Percentiles rank a stretch among this genome's conserved stretches.
These are phyloP conservation scores for Mucor irregularis DNA, from an alignment of 371 early-diverging fungal species.

Conservation along the genomic window DNA sequence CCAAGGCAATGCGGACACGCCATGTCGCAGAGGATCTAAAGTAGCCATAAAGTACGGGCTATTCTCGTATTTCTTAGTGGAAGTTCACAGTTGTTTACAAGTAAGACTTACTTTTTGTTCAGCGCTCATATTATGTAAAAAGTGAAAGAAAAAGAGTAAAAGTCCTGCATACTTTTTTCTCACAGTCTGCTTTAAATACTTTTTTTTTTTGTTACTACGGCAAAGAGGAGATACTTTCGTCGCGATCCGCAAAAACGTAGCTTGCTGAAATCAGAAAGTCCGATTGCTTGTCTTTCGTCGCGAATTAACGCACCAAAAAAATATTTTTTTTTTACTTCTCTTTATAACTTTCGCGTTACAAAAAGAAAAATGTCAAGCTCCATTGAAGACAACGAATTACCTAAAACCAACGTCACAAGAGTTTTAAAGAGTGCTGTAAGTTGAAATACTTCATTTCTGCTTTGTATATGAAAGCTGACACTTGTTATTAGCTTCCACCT, in stretches of 20 bases:
- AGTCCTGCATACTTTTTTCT: too few species aligned
- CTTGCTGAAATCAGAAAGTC: too few species aligned
- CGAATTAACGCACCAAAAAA: too few species aligned
- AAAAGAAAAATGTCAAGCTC: conserved; percentile 26
- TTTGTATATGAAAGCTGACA: neutral
- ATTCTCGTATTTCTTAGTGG: neutral
- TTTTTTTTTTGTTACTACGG: too few species aligned
- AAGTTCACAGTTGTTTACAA: neutral
- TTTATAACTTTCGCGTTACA: neutral
- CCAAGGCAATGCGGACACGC: conserved; percentile 77
- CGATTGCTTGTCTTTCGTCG: too few species aligned
- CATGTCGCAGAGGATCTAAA: conserved; percentile 77
- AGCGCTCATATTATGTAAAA: neutral
- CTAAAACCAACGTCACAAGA: conserved; percentile 62
- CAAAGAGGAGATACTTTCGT: too few species aligned
- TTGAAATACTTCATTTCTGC: too few species aligned
- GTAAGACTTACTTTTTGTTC: conserved; percentile 1
- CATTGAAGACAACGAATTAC: conserved; percentile 60
- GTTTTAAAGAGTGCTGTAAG: conserved; percentile 59
- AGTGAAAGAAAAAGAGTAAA: neutral
- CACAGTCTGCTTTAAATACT: too few species aligned
- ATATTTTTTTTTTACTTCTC: neutral
- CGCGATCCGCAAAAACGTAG: too few species aligned
- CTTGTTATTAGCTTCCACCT: conserved; percentile 53
- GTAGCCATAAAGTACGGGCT: conserved; percentile 72